These are phyloP conservation scores for Microdochium paspali DNA, from an alignment of 2,329 filamentous ascomycete genomes.

Conservation along the genomic window DNA sequence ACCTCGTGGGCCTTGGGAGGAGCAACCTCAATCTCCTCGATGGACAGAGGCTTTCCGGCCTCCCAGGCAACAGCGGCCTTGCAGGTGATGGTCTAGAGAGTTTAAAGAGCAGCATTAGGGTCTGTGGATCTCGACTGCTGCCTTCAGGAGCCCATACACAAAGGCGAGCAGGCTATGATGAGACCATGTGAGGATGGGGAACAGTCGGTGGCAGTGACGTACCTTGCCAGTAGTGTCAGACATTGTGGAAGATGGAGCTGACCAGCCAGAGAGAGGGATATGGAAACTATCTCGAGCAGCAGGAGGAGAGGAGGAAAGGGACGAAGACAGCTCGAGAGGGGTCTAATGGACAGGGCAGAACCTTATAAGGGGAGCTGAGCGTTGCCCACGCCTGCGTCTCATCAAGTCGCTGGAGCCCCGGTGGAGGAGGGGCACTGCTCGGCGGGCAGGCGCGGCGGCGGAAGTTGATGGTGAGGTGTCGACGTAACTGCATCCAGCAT, in stretches of 20 bases:
- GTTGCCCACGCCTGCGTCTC: too few species aligned
- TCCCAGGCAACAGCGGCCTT: slow-evolving; percentile 98
- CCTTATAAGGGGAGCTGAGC: not conserved
- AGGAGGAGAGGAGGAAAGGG: not conserved
- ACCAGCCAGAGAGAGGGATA: too few species aligned
- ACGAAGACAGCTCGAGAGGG: not conserved
- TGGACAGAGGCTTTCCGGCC: slow-evolving; percentile 76
- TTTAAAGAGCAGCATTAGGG: not conserved
- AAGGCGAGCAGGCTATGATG: not conserved
- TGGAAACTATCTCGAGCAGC: not conserved
- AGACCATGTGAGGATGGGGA: not conserved
- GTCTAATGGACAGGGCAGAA: not conserved
- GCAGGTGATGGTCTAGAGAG: slow-evolving; percentile 78
- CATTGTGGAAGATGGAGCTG: slow-evolving; percentile 21
- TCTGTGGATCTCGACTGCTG: not conserved
- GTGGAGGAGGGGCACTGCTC: not conserved
- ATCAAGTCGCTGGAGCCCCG: too few species aligned
- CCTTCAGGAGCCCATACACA: not conserved
- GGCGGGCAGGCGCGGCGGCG: not conserved
- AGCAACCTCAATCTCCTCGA: slow-evolving; percentile 88
- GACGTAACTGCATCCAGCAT: not conserved
- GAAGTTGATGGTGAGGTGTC: not conserved
- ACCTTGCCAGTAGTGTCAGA: slow-evolving; percentile 45
- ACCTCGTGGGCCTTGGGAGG: slow-evolving; percentile 90
- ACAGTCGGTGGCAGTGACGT: slow-evolving; percentile 9